These are phyloP conservation scores for Nepenthes gracilis DNA, from an alignment of 148 eudicot genomes.

Conservation along the genomic window DNA sequence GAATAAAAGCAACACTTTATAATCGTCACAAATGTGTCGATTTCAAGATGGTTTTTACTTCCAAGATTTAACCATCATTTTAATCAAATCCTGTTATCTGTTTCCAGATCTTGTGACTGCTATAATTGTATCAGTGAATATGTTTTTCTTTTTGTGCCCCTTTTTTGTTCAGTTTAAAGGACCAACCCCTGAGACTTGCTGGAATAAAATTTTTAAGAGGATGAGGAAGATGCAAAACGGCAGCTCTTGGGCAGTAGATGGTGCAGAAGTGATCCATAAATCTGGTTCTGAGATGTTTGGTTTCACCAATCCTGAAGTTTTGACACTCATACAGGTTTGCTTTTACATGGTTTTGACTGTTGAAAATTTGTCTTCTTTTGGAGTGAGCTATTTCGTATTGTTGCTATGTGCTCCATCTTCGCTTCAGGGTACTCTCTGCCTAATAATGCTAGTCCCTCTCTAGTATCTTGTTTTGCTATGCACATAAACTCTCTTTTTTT, in stretches of 20 bases:
- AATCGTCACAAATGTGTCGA: too few relatives aligned
- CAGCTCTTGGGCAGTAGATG: slow-evolving; percentile 16
- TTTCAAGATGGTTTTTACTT: too few relatives aligned
- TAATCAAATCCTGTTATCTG: not conserved
- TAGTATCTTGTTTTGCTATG: too few relatives aligned
- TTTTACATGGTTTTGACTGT: not conserved
- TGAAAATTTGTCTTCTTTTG: not conserved
- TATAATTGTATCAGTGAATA: not conserved
- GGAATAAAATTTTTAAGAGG: slow-evolving; percentile 42
- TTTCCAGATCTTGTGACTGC: not conserved
- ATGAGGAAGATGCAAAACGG: slow-evolving; percentile 26
- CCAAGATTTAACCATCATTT: too few relatives aligned
- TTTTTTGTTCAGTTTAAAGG: slow-evolving; percentile 39
- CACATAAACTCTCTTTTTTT: too few relatives aligned
- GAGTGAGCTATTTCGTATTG: not conserved
- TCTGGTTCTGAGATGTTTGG: slow-evolving; percentile 62
- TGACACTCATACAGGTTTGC: slow-evolving; percentile 40
- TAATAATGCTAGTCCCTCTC: too few relatives aligned
- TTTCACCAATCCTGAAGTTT: slow-evolving; percentile 40
- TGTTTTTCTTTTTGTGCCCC: not conserved
- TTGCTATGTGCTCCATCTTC: not conserved
- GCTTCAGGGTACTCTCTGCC: too few relatives aligned
- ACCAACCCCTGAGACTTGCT: slow-evolving; percentile 42
- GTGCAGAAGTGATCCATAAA: slow-evolving; percentile 12
- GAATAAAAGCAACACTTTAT: too few relatives aligned